phyloP scores from a whole-genome alignment of 768 basidiomycete species.

The Omphalotus guepiniiformis region DNA sequence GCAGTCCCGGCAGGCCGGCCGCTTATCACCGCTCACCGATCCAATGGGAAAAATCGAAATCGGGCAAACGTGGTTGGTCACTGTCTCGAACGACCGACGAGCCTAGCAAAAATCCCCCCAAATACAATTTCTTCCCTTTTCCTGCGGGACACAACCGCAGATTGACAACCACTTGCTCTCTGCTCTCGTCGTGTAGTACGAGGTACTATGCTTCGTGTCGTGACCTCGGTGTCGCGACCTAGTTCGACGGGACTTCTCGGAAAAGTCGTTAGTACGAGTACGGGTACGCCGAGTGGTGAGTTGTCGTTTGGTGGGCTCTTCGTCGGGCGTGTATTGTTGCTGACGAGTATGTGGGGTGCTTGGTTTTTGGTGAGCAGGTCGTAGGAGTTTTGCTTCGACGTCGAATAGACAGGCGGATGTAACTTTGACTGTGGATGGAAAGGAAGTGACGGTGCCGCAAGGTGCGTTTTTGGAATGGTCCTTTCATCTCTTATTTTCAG shows the following conservation, averaged over 20 bases:
- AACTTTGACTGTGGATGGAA: slow-evolving; percentile 93
- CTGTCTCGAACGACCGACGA: slow-evolving; percentile 41
- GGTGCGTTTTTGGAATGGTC: slow-evolving; percentile 55
- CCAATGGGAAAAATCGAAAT: slow-evolving; percentile 42
- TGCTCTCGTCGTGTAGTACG: too few species aligned
- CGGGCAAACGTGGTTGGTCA: slow-evolving; percentile 40
- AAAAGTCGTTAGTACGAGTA: slow-evolving; percentile 49
- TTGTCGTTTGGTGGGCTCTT: too few species aligned
- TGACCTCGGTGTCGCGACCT: slow-evolving; percentile 55
- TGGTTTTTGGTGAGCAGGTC: slow-evolving; percentile 33
- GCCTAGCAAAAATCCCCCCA: slow-evolving; percentile 10
- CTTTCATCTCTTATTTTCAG: slow-evolving; percentile 10
- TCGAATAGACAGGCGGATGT: slow-evolving; percentile 70
- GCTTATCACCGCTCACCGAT: too few species aligned
- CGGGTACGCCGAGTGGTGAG: slow-evolving; percentile 12
- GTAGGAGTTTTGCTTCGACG: slow-evolving; percentile 61
- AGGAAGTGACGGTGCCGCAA: slow-evolving; percentile 95
- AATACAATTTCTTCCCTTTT: slow-evolving; percentile 27
- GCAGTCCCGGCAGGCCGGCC: too few species aligned
- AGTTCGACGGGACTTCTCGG: slow-evolving; percentile 66
- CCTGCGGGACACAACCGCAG: too few species aligned
- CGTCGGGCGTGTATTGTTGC: slow-evolving; percentile 2
- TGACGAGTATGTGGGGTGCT: too few species aligned
- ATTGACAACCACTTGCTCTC: too few species aligned
- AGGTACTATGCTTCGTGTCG: slow-evolving; percentile 69